Evolutionary conservation across 2,329 filamentous ascomycete genomes (phyloP).

Genomic region (Neophaeococcomyces mojaviensis): DNA sequence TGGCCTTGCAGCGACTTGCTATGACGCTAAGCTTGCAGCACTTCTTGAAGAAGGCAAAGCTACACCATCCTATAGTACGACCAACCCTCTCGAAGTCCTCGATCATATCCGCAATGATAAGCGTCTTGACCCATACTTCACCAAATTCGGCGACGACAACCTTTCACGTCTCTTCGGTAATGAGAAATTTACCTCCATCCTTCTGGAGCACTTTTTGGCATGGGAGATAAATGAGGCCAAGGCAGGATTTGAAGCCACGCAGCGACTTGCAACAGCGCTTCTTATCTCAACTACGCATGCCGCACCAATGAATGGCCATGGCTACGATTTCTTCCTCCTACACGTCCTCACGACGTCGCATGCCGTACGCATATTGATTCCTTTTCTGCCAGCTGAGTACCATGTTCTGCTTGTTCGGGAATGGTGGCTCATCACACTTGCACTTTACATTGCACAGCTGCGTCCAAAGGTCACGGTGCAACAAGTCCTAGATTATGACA

Average conservation of each 20-base stretch:
- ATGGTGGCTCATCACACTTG: conserved; percentile 81
- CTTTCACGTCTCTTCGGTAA: conserved; percentile 60
- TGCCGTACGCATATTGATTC: conserved; percentile 77
- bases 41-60: conserved; percentile 31
- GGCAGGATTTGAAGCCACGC: conserved; percentile 67
- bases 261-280: conserved; percentile 45
- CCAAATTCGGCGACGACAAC: conserved; percentile 52
- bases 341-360: conserved; percentile 81
- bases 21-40: conserved; percentile 59
- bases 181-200: conserved; percentile 51
- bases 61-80: conserved; percentile 50
- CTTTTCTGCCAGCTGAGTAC: conserved; percentile 63
- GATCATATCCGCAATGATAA: conserved; percentile 61
- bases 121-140: conserved; percentile 61
- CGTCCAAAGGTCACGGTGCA: conserved; percentile 60
- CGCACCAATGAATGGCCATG: conserved; percentile 28
- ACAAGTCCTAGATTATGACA: conserved; percentile 49
- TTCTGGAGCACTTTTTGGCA: conserved; percentile 86
- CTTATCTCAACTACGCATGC: conserved; percentile 30
- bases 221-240: conserved; percentile 66
- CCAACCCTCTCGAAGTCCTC: conserved; percentile 63
- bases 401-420: conserved; percentile 69
- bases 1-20: conserved; percentile 56
- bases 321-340: conserved; percentile 76
- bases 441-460: conserved; percentile 67